Base-by-base conservation (phyloP, 2,329 filamentous ascomycete genomes). In the Diaporthe citriasiana region DNA sequence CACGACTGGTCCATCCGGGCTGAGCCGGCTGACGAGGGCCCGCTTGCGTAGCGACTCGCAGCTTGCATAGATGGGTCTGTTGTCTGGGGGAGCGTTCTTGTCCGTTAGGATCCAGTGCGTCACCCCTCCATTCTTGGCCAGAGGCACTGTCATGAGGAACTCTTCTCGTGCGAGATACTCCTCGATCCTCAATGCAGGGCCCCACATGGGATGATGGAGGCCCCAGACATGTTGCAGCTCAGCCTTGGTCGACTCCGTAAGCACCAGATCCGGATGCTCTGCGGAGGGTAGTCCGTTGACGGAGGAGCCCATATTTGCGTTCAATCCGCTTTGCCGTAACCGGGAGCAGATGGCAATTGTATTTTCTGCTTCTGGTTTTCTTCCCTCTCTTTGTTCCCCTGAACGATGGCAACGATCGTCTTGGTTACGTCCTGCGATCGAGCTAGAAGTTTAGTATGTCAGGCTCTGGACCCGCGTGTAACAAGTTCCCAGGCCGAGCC, bases 21-120 rank as follows among this genome's bases (percentile, higher is more conserved):
- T 79, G 0, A 80, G 79, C 25, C 76, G 77, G 42, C 85, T 83
- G 47, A 89, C 83, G 4, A 92, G 79, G 7, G 89, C 89, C 40
- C 85, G 85, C 82, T 93, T 93, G 74, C 87, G 87, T 70, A 92
- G 85, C 13, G 89, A 89, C 82, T 94, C 92, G 80, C 91, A 93
- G 38, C 89, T 89, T 4, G 90, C 90, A 30, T 93, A 86, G 38
- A 94, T 84, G 6, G 87, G 88, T 35, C 89, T 86, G 25, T 82
- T 77, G 35, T 85, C 80, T 0, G 84, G 83, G 2, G 81, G 75
- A 63, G 81, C 74, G 51, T 78, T 72, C 68, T 78, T 77, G 72
- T 89, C 85, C 5, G 91, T 91, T 40, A 94, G 86, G 71, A 93
- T 88, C 92, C 92, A 93, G 76, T 88, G 86, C 17, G 87, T 87